phyloP scores from a whole-genome alignment of 2,329 filamentous ascomycete genomes.

The Proliferodiscus dingleyae region DNA sequence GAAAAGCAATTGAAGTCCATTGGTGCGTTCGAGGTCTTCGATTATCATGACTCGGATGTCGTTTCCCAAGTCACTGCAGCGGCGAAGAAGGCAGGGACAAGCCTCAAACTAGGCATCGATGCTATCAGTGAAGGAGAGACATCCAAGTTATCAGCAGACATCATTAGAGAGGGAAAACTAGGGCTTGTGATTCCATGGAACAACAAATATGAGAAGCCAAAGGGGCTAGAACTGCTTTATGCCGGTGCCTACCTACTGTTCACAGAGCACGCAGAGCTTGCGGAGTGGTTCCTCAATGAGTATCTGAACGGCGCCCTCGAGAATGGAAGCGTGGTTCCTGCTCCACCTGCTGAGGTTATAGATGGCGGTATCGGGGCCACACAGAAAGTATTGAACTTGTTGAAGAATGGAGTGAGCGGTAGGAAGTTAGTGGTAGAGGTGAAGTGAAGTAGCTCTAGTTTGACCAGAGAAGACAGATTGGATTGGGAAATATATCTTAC shows the following conservation, averaged over 20 bases:
- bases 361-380: conserved; percentile 10
- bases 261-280: not conserved
- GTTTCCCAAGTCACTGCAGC: conserved; percentile 8
- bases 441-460: too few relatives aligned
- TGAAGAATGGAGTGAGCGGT: conserved; percentile 30
- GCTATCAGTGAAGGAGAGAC: conserved; percentile 6
- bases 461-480: too few relatives aligned
- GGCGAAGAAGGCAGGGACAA: conserved; percentile 3
- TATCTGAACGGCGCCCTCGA: conserved; percentile 19
- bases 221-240: not conserved
- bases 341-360: conserved; percentile 35
- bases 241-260: not conserved
- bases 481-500: too few relatives aligned
- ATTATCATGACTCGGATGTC: conserved; percentile 30
- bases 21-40: conserved; percentile 39
- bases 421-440: conserved; percentile 29
- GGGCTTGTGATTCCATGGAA: not conserved
- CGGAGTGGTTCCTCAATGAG: conserved; percentile 20
- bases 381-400: conserved; percentile 16
- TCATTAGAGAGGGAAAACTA: conserved; percentile 1
- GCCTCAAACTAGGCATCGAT: conserved; percentile 12
- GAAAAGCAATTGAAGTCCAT: conserved; percentile 33
- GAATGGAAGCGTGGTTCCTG: conserved; percentile 25
- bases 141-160: not conserved
- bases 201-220: not conserved